Evolutionary conservation across 2,329 filamentous ascomycete genomes (phyloP), one percentile per base, ranked within the genome.

Genomic region (Didymella arachidicola): DNA sequence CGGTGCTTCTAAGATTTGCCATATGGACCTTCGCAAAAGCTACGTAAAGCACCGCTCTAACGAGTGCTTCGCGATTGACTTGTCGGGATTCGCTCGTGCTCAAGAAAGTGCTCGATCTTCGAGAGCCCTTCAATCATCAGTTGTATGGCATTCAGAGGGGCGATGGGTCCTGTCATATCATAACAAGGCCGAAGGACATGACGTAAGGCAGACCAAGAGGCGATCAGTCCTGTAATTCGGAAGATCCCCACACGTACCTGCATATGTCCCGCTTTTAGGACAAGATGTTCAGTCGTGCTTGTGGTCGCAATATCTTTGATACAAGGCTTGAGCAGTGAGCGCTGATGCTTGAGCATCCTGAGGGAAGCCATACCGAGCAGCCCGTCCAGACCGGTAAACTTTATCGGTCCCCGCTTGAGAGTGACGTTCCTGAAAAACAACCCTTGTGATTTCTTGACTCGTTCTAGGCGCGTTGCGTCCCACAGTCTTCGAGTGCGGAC

Each of bases 391-490:
- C 22, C 16, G 16, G 19, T 11, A 25, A 26, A 25, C 12, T 14
- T 10, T 25, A 27, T 19, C 12, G 4, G 19, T 39, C 18, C 7
- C 30, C 22, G 12, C n/a, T 6, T 27, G 5, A 12, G 2, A 34
- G 18, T 18, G 7, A 25, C 19, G 2, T 34, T 26, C 18, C 26
- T 43, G 48, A 16, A 18, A 36, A 5, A 3, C 8, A 11, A 11
- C 5, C 18, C 25, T 25, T n/a, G 14, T 22, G n/a, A 10, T 27
- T 44, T 16, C 47, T 42, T 43, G n/a, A 14, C 6, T 30, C n/a
- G 16, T 43, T 27, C 45, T 53, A 7, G 56, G 49, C 50, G 27
- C 48, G 29, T 49, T 25, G 29, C 26, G 7, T 32, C 32, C 50
- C 45, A 44, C 41, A 39, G 41, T 14, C 32, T 8, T 41, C 41